A percentile compares a stretch with the other conserved stretches of the same genome.
phyloP scores from a whole-genome alignment of 1,284 basidiomycete genomes.

The Heterobasidion irregulare region DNA sequence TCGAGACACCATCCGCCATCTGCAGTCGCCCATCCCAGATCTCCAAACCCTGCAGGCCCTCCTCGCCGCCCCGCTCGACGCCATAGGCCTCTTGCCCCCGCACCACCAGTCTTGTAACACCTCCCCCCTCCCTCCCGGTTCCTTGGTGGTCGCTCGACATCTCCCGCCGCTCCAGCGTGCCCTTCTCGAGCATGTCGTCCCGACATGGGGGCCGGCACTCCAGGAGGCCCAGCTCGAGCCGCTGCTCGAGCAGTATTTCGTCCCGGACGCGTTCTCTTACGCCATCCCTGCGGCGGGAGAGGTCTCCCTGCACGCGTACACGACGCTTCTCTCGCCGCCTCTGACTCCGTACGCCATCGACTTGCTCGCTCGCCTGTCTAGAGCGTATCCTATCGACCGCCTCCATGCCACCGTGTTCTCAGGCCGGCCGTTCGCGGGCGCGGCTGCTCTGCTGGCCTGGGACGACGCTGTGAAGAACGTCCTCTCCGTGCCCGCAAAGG shows the following conservation, averaged over 20 bases:
- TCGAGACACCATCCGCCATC: conserved; percentile 37
- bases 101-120: conserved; percentile 32
- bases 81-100: conserved; percentile 49
- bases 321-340: conserved; percentile 45
- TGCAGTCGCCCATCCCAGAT: conserved; percentile 46
- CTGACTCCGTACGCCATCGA: conserved; percentile 38
- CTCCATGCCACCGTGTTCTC: conserved; percentile 45
- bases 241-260: conserved; percentile 60
- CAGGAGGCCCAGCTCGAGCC: conserved; percentile 33
- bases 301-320: conserved; percentile 52
- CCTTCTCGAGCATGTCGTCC: conserved; percentile 56
- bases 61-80: conserved; percentile 64
- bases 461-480: conserved; percentile 60
- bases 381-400: conserved; percentile 61
- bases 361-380: conserved; percentile 46
- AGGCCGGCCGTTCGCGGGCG: conserved; percentile 6
- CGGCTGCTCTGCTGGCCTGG: conserved; percentile 42
- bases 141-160: conserved; percentile 34
- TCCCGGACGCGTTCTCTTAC: conserved; percentile 51
- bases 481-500: conserved; percentile 52
- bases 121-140: conserved; percentile 22
- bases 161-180: conserved; percentile 52
- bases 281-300: conserved; percentile 39
- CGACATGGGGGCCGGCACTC: conserved; percentile 60
- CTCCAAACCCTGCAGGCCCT: conserved; percentile 42